phyloP scores from a whole-genome alignment of 371 early-diverging fungal genomes.

The Mortierella sp. region DNA sequence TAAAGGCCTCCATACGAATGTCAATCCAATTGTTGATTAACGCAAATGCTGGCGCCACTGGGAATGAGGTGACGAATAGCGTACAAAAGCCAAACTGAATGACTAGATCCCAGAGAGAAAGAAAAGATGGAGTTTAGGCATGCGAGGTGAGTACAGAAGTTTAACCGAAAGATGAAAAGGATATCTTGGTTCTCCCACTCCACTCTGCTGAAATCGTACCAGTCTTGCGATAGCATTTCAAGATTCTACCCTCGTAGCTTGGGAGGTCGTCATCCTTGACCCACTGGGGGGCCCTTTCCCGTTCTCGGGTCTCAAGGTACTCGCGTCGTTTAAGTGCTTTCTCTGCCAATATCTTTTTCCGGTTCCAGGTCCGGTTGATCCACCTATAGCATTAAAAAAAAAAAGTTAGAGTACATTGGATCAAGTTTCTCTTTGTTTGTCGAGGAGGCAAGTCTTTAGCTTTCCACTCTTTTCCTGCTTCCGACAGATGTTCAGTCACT shows the following conservation, averaged over 20 bases:
- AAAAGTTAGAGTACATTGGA: too few relatives aligned
- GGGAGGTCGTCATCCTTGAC: slow-evolving; percentile 58
- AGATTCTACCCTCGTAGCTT: slow-evolving; percentile 30
- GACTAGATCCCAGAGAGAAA: slow-evolving; percentile 25
- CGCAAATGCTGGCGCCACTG: slow-evolving; percentile 71
- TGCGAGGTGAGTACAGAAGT: neutral
- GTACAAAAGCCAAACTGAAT: slow-evolving; percentile 71
- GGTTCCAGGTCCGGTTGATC: slow-evolving; percentile 39
- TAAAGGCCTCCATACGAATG: slow-evolving; percentile 59
- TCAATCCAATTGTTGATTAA: slow-evolving; percentile 65
- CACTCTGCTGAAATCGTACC: slow-evolving; percentile 9
- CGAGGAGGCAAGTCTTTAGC: too few relatives aligned
- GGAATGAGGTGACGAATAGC: slow-evolving; percentile 68
- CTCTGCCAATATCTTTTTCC: slow-evolving; percentile 37
- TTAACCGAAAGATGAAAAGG: neutral
- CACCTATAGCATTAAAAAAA: slow-evolving; percentile 11
- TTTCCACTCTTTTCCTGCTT: too few relatives aligned
- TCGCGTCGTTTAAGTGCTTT: slow-evolving; percentile 24
- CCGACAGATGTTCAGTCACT: too few relatives aligned
- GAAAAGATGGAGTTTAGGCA: neutral
- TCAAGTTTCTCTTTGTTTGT: too few relatives aligned
- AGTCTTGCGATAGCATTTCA: slow-evolving; percentile 40
- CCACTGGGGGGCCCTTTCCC: slow-evolving; percentile 54
- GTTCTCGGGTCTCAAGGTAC: slow-evolving; percentile 20
- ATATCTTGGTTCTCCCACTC: neutral